Conservation (phyloP, 73 alveolate genomes). For the Tetrahymena elliotti region DNA sequence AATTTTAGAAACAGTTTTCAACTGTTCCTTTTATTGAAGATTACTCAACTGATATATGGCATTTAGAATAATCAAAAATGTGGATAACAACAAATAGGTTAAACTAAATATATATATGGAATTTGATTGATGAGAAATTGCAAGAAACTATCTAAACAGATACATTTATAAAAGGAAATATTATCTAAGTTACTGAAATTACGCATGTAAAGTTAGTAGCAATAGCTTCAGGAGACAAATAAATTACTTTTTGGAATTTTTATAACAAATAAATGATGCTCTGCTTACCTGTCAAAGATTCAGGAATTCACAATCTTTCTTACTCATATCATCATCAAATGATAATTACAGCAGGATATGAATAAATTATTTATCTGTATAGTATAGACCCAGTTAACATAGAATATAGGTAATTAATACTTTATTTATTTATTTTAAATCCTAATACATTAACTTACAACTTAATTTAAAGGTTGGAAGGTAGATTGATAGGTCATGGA, state of each 20-base stretch:
- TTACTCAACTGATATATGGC: neutral
- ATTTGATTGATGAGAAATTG: neutral
- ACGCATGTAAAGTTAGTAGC: neutral
- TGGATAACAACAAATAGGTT: neutral
- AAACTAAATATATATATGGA: neutral
- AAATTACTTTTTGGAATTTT: neutral
- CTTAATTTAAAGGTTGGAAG: neutral
- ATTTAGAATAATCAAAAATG: neutral
- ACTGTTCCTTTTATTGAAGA: neutral
- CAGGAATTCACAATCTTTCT: neutral
- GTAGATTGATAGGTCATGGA: neutral
- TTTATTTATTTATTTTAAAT: too few relatives aligned
- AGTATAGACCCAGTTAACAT: neutral
- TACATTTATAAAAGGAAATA: neutral
- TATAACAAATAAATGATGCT: neutral
- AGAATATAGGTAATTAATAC: neutral
- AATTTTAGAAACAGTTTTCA: neutral
- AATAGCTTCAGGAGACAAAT: neutral
- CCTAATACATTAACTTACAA: too few relatives aligned
- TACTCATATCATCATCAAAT: neutral
- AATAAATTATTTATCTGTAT: neutral
- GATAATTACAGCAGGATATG: neutral
- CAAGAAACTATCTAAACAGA: neutral
- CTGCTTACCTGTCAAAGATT: neutral
- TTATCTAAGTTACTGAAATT: neutral